These are phyloP conservation scores for Yarrowia porcina DNA, from an alignment of 805 yeast genomes.

Conservation along the genomic window DNA sequence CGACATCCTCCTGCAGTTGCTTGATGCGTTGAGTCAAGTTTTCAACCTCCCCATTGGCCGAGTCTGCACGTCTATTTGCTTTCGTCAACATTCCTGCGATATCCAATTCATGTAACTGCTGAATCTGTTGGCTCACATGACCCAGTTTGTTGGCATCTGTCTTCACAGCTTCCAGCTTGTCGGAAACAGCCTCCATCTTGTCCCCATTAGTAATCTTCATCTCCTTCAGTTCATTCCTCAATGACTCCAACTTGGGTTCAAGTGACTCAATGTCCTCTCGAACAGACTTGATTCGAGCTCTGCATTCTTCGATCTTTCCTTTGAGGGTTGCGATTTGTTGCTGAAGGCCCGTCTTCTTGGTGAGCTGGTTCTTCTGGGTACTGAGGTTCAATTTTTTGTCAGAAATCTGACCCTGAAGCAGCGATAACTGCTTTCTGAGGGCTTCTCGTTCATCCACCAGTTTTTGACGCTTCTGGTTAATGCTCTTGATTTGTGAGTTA, in stretches of 20 bases:
- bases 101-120: background rate
- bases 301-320: slow-evolving; percentile 28
- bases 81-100: background rate
- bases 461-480: slow-evolving; percentile 40
- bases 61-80: background rate
- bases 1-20: slow-evolving; percentile 30
- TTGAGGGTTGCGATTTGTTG: slow-evolving; percentile 11
- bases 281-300: slow-evolving; percentile 1
- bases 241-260: background rate
- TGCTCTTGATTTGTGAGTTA: slow-evolving; percentile 41
- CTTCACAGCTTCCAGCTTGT: background rate
- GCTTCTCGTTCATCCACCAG: slow-evolving; percentile 46
- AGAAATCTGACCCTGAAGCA: slow-evolving; percentile 50
- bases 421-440: slow-evolving; percentile 44
- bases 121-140: background rate
- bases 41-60: background rate
- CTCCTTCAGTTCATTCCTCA: background rate
- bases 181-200: background rate
- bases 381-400: slow-evolving; percentile 53
- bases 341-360: slow-evolving; percentile 40
- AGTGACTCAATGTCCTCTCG: slow-evolving; percentile 26
- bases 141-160: background rate
- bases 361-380: slow-evolving; percentile 50
- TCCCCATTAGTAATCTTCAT: slow-evolving; percentile 32
- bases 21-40: background rate